Evolutionary conservation across 345 rosid genomes (phyloP).

Genomic region (Litchi chinensis): DNA sequence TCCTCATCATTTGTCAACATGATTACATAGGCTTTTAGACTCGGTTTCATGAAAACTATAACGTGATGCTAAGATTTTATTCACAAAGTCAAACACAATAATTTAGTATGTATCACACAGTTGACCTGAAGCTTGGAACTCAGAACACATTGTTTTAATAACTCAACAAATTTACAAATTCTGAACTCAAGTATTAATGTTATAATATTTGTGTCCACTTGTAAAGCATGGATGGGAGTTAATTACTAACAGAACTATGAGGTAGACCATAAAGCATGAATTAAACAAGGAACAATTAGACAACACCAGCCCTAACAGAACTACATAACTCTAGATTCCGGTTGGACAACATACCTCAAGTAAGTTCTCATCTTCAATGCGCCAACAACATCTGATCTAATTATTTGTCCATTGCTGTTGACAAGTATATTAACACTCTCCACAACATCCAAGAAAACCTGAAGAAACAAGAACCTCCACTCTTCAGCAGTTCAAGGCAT

Average conservation of each 20-base stretch:
- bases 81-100: not conserved
- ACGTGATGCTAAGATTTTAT: not conserved
- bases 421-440: constrained; percentile 96
- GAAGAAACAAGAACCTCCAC: constrained; percentile 27
- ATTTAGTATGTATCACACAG: constrained; percentile 11
- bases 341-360: constrained; percentile 60
- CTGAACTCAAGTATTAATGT: constrained; percentile 4
- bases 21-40: not conserved
- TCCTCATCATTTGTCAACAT: constrained; percentile 1
- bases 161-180: not conserved
- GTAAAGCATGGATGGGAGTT: constrained; percentile 9
- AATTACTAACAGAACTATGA: not conserved
- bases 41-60: not conserved
- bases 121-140: constrained; percentile 11
- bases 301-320: not conserved
- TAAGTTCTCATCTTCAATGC: constrained; percentile 98
- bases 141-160: not conserved
- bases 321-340: not conserved
- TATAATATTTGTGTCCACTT: not conserved
- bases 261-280: not conserved
- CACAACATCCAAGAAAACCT: constrained; percentile 96
- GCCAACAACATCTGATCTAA: constrained; percentile 95
- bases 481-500: constrained; percentile 15
- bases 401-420: constrained; percentile 93
- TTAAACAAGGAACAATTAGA: not conserved